Percentiles rank a stretch among this genome's conserved stretches.
Conservation (phyloP, 2,329 filamentous ascomycete species). For the Phialophora chinensis region DNA sequence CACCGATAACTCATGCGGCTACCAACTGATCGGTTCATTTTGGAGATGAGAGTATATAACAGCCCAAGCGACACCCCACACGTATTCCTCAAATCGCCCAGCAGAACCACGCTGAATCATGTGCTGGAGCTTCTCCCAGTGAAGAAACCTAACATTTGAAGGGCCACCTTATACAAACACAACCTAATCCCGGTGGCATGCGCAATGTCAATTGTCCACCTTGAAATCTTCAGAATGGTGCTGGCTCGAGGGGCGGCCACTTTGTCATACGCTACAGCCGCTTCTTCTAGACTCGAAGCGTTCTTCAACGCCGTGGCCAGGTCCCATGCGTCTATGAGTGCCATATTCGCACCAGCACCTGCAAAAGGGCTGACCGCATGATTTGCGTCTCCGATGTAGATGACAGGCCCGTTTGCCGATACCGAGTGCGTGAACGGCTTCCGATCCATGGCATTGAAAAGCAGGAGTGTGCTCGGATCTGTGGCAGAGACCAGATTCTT, state of each 20-base stretch:
- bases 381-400: constrained; percentile 60
- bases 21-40: constrained; percentile 3
- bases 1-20: constrained; percentile 14
- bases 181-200: constrained; percentile 27
- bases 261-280: constrained; percentile 47
- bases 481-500: constrained; percentile 49
- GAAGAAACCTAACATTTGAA: constrained; percentile 17
- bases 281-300: constrained; percentile 38
- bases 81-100: not conserved
- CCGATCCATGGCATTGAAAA: constrained; percentile 55
- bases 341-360: constrained; percentile 57
- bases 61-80: not conserved
- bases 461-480: constrained; percentile 47
- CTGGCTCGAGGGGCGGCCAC: constrained; percentile 45
- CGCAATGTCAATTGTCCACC: constrained; percentile 21
- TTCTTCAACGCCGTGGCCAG: constrained; percentile 51
- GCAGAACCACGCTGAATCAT: not conserved
- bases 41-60: not conserved
- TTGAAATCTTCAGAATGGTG: constrained; percentile 14
- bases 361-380: constrained; percentile 59
- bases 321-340: constrained; percentile 56
- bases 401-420: constrained; percentile 40
- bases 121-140: not conserved
- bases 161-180: constrained; percentile 18
- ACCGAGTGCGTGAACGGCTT: constrained; percentile 50